Conservation (phyloP, 768 basidiomycete species). For the Tremella mesenterica region DNA sequence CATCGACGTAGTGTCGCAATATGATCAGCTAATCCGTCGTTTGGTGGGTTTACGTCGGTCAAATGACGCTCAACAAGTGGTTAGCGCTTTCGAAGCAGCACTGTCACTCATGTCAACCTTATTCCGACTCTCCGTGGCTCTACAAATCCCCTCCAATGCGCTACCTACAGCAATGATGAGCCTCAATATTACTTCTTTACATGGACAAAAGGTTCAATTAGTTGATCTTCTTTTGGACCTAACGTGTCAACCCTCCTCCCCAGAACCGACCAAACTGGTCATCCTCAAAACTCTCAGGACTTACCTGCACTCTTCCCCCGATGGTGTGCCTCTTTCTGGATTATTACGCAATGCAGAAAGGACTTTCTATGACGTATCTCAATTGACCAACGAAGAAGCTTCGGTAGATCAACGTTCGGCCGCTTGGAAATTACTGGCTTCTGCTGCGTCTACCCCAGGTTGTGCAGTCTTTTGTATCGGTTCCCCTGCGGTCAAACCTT, state of each 20-base stretch:
- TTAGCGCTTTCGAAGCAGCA: conserved; percentile 11
- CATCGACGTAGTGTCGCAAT: conserved; percentile 60
- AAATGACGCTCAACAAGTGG: conserved; percentile 20
- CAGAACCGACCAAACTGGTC: conserved; percentile 8
- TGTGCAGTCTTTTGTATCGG: conserved; percentile 56
- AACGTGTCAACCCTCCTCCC: conserved; percentile 9
- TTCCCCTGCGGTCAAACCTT: conserved; percentile 41
- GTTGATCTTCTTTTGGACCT: conserved; percentile 22
- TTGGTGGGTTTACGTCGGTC: conserved; percentile 45
- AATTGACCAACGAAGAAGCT: conserved; percentile 6
- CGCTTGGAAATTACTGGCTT: conserved; percentile 73
- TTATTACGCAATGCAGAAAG: conserved; percentile 19
- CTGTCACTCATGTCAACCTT: conserved; percentile 21
- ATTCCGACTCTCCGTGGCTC: conserved; percentile 17
- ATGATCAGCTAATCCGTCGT: conserved; percentile 53
- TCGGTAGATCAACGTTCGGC: conserved; percentile 42
- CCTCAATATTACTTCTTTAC: conserved; percentile 3
- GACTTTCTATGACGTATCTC: conserved; percentile 9
- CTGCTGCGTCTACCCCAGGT: conserved; percentile 76
- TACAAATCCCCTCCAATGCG: conserved; percentile 7
- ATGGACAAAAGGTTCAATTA: conserved; percentile 16
- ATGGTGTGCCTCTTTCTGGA: conserved; percentile 30
- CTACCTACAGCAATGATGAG: conserved; percentile 20
- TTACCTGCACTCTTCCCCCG: conserved; percentile 16
- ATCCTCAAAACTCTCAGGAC: conserved; percentile 18